Percentiles rank a stretch among this genome's conserved stretches.
Evolutionary conservation across 2,329 filamentous ascomycete species (phyloP).

Genomic region (Samsoniella hepiali): DNA sequence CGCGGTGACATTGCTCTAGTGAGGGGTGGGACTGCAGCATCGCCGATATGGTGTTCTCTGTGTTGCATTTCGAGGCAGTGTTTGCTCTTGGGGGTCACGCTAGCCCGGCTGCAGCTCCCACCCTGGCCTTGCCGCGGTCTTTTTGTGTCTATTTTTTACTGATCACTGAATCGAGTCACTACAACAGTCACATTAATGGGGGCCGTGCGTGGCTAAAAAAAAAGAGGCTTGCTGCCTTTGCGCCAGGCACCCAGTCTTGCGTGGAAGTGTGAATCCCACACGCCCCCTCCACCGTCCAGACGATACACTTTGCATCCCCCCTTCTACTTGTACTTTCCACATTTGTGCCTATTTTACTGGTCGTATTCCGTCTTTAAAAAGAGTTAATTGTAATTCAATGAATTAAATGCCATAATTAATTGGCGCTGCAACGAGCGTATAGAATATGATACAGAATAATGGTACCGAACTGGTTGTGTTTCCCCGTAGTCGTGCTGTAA

Average conservation of each 20-base stretch:
- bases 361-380: neutral
- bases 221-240: neutral
- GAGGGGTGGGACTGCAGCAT: neutral
- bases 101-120: neutral
- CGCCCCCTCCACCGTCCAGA: conserved; percentile 18
- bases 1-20: neutral
- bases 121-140: neutral
- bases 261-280: neutral
- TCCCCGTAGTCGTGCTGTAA: conserved; percentile 10
- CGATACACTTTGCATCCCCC: conserved; percentile 12
- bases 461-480: conserved; percentile 6
- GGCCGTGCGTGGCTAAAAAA: too few relatives aligned
- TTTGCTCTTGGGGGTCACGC: neutral
- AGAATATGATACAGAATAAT: conserved; percentile 25
- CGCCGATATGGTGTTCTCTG: neutral
- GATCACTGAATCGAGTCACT: neutral
- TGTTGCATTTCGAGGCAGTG: neutral
- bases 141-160: neutral
- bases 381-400: neutral
- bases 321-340: conserved; percentile 11
- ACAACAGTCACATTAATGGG: neutral
- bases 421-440: conserved; percentile 25
- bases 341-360: neutral
- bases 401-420: conserved; percentile 20
- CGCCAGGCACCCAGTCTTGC: conserved; percentile 8